Conservation (phyloP, 768 basidiomycete species). For the Suillus subaureus region DNA sequence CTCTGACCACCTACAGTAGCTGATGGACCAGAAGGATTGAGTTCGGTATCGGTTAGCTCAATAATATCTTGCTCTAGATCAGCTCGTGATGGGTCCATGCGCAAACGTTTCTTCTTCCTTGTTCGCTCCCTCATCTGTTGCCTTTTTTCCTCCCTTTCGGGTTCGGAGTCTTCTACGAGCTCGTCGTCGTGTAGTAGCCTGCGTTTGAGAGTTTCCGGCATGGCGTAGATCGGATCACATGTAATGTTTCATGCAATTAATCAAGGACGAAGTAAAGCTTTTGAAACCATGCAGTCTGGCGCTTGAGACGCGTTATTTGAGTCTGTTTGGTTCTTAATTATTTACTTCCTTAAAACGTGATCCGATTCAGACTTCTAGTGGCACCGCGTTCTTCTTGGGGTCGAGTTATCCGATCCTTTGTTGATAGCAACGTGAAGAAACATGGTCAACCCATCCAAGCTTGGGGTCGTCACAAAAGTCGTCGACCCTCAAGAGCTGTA, state of each 20-base stretch:
- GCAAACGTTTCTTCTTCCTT: constrained; percentile 17
- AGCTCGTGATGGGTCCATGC: not conserved
- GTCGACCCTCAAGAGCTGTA: constrained; percentile 68
- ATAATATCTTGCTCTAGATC: constrained; percentile 2
- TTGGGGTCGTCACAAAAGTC: constrained; percentile 25
- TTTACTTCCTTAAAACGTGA: constrained; percentile 13
- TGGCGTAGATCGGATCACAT: not conserved
- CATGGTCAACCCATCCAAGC: constrained; percentile 21
- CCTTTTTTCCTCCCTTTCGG: constrained; percentile 55
- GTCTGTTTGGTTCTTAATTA: constrained; percentile 25
- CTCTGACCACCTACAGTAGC: not conserved
- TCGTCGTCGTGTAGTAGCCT: constrained; percentile 29
- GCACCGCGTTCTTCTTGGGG: constrained; percentile 1
- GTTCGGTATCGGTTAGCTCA: constrained; percentile 5
- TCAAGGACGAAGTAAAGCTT: not conserved
- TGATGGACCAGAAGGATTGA: not conserved
- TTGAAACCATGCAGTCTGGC: too few relatives aligned
- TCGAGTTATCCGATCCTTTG: constrained; percentile 12
- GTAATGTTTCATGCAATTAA: not conserved
- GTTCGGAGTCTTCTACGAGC: constrained; percentile 71
- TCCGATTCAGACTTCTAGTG: not conserved
- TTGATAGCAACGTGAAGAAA: constrained; percentile 14
- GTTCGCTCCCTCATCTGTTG: constrained; percentile 20
- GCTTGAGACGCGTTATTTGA: constrained; percentile 50
- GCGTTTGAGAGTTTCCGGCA: not conserved